These are phyloP conservation scores for Cutaneotrichosporon sp. DNA, from an alignment of 1,284 basidiomycete genomes.

Conservation along the genomic window DNA sequence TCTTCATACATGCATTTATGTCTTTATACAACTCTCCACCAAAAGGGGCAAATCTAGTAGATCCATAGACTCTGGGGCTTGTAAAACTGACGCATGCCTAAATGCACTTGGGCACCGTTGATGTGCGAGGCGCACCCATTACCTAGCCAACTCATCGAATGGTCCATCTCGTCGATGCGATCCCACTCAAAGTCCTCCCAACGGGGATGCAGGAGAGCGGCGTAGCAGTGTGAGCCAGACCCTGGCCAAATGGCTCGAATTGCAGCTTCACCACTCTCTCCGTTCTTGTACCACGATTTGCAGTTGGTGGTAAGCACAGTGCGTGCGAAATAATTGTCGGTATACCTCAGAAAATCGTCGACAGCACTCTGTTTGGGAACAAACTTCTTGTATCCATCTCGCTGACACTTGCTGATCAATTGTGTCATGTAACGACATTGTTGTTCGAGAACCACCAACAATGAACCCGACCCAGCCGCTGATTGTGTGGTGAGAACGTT, in stretches of 20 bases:
- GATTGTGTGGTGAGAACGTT: slow-evolving; percentile 8
- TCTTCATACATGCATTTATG: not conserved
- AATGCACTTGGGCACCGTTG: slow-evolving; percentile 5
- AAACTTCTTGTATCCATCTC: slow-evolving; percentile 14
- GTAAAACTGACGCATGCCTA: slow-evolving; percentile 11
- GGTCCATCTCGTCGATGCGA: not conserved
- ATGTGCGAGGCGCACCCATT: slow-evolving; percentile 4
- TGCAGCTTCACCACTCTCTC: slow-evolving; percentile 7
- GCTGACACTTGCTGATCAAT: slow-evolving; percentile 10
- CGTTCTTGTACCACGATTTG: slow-evolving; percentile 28
- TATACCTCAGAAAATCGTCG: slow-evolving; percentile 31
- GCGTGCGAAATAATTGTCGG: slow-evolving; percentile 25
- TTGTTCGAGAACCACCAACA: slow-evolving; percentile 20
- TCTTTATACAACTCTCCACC: not conserved
- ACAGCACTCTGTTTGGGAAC: slow-evolving; percentile 25
- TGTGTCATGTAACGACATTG: slow-evolving; percentile 20
- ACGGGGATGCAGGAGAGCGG: slow-evolving; percentile 25
- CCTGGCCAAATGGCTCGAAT: slow-evolving; percentile 25
- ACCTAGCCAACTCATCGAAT: slow-evolving; percentile 11
- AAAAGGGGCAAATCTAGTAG: not conserved
- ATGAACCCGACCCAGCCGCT: slow-evolving; percentile 4
- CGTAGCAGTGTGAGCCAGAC: slow-evolving; percentile 19
- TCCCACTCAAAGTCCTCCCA: slow-evolving; percentile 37
- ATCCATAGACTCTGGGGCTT: slow-evolving; percentile 1
- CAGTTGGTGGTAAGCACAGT: slow-evolving; percentile 28